Evolutionary conservation across 352 stramenopile species (phyloP).

Genomic region (Saprolegnia parasitica): DNA sequence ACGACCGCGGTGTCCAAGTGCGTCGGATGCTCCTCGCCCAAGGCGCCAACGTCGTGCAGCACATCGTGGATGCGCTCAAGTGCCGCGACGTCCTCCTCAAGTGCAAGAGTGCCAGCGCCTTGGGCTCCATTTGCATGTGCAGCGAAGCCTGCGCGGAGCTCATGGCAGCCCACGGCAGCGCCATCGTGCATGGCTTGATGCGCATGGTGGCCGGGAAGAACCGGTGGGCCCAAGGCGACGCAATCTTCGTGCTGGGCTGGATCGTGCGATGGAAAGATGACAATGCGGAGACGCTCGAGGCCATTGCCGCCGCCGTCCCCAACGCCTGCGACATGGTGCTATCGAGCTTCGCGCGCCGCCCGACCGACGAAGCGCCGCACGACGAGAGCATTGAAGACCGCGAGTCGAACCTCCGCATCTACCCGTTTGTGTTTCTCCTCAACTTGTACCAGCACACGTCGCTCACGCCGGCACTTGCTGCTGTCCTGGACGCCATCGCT

Average conservation of each 20-base stretch:
- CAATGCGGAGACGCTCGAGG: not conserved
- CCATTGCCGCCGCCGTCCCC: not conserved
- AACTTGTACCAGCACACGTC: constrained; percentile 12
- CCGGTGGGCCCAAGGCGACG: constrained; percentile 30
- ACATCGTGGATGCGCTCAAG: constrained; percentile 26
- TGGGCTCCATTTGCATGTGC: constrained; percentile 29
- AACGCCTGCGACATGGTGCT: constrained; percentile 14
- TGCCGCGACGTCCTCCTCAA: constrained; percentile 27
- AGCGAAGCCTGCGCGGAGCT: not conserved
- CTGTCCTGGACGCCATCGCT: not conserved
- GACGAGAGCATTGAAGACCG: constrained; percentile 13
- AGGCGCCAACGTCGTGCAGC: constrained; percentile 6
- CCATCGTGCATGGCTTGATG: constrained; percentile 2
- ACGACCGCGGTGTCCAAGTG: constrained; percentile 22
- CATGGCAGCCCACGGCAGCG: not conserved
- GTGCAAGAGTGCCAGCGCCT: constrained; percentile 26
- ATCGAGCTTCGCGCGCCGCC: not conserved
- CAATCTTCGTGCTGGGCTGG: constrained; percentile 26
- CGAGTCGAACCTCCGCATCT: constrained; percentile 25
- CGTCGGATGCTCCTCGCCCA: constrained; percentile 20
- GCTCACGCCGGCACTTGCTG: not conserved
- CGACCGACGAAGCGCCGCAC: not conserved
- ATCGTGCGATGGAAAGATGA: constrained; percentile 25
- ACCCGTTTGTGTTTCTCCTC: constrained; percentile 23
- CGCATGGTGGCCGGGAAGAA: constrained; percentile 26